These are phyloP conservation scores for Beauveria pseudobassiana DNA, from an alignment of 2,329 filamentous ascomycete genomes.

Conservation along the genomic window DNA sequence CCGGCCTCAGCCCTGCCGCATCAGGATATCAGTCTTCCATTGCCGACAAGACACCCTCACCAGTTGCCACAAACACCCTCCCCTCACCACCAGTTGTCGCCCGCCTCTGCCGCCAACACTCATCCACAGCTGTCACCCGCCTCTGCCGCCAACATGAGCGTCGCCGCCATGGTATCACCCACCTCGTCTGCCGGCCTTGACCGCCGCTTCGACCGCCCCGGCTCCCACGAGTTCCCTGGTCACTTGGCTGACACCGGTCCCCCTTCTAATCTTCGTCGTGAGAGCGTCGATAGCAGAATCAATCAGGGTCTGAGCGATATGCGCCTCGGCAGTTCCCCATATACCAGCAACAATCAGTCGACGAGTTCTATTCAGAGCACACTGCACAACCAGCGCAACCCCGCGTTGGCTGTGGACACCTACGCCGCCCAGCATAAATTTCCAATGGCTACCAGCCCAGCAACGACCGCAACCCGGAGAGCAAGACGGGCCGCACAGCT, in stretches of 20 bases:
- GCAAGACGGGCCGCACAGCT: constrained; percentile 54
- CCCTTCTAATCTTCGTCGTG: constrained; percentile 51
- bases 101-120: constrained; percentile 48
- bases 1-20: constrained; percentile 33
- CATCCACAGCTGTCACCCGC: constrained; percentile 50
- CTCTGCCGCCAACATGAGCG: constrained; percentile 53
- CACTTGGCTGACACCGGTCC: constrained; percentile 29
- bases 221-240: constrained; percentile 27
- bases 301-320: constrained; percentile 65
- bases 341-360: constrained; percentile 69
- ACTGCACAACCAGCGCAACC: constrained; percentile 59
- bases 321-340: constrained; percentile 59
- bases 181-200: constrained; percentile 39
- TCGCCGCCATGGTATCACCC: constrained; percentile 58
- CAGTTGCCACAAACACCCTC: constrained; percentile 42
- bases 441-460: constrained; percentile 59
- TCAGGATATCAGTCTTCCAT: constrained; percentile 43
- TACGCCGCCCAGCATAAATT: constrained; percentile 49
- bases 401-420: constrained; percentile 42
- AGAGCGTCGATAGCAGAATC: constrained; percentile 74
- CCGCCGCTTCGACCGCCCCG: constrained; percentile 35
- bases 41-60: constrained; percentile 56
- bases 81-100: constrained; percentile 46
- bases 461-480: constrained; percentile 49
- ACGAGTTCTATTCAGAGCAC: constrained; percentile 67